These are phyloP conservation scores for Carpinus viminea DNA, from an alignment of 306 rosid species.

Conservation along the genomic window DNA sequence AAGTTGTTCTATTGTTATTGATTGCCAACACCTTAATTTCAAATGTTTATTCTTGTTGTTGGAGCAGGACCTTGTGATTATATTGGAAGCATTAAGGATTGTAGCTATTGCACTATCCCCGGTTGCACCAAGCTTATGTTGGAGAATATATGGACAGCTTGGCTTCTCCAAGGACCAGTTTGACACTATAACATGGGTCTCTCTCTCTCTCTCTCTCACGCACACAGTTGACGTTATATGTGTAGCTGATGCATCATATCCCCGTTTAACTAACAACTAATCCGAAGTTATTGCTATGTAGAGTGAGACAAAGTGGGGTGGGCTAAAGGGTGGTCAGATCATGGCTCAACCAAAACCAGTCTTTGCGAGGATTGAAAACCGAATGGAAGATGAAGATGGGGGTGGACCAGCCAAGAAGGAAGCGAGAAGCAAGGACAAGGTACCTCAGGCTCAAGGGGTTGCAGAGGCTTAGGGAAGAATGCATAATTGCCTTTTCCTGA, in stretches of 20 bases:
- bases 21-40: conserved; percentile 20
- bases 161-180: conserved; percentile 78
- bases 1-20: conserved; percentile 2
- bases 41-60: conserved; percentile 23
- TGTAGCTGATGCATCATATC: conserved; percentile 6
- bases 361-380: conserved; percentile 79
- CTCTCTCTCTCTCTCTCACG: conserved; percentile 28
- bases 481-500: neutral
- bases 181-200: conserved; percentile 79
- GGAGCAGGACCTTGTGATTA: conserved; percentile 87
- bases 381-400: conserved; percentile 40
- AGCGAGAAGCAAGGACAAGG: conserved; percentile 49
- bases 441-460: conserved; percentile 48
- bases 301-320: conserved; percentile 91
- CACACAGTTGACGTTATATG: neutral
- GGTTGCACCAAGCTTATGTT: conserved; percentile 70
- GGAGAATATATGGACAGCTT: conserved; percentile 87
- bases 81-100: conserved; percentile 83
- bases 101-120: conserved; percentile 81
- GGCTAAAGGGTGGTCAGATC: conserved; percentile 77
- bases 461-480: conserved; percentile 53
- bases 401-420: conserved; percentile 42
- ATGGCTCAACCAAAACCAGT: conserved; percentile 83
- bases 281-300: conserved; percentile 36
- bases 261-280: conserved; percentile 32